These are phyloP conservation scores for Boletellus dicymbophilus DNA, from an alignment of 1,284 basidiomycete species.

Conservation along the genomic window DNA sequence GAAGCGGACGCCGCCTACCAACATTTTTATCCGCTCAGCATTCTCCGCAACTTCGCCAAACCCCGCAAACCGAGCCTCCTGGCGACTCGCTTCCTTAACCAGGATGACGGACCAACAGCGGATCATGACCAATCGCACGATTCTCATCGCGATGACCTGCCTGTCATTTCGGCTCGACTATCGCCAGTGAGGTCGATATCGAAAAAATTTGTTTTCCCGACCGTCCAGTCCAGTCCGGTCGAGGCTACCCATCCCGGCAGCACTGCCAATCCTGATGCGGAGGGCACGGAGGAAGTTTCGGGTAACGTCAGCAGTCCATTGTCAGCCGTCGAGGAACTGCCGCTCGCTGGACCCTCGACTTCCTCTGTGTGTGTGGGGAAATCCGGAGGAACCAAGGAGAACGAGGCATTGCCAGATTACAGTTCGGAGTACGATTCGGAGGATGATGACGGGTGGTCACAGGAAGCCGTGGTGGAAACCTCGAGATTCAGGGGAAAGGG, in stretches of 20 bases:
- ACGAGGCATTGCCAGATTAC: background rate
- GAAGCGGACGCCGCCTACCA: slow-evolving; percentile 37
- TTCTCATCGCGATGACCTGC: slow-evolving; percentile 23
- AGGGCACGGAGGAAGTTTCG: background rate
- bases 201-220: slow-evolving; percentile 36
- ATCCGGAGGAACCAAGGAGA: background rate
- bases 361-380: background rate
- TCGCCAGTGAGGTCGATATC: slow-evolving; percentile 32
- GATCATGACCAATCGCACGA: slow-evolving; percentile 5
- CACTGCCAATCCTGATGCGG: background rate
- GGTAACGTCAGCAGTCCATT: background rate
- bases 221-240: slow-evolving; percentile 4
- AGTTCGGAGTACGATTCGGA: slow-evolving; percentile 15
- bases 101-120: slow-evolving; percentile 3
- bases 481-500: slow-evolving; percentile 26
- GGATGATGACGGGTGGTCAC: slow-evolving; percentile 26
- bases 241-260: background rate
- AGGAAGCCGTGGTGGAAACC: slow-evolving; percentile 19
- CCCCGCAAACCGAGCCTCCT: slow-evolving; percentile 27
- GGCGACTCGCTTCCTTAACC: slow-evolving; percentile 6
- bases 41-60: slow-evolving; percentile 25
- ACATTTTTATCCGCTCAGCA: slow-evolving; percentile 34
- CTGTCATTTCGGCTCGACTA: slow-evolving; percentile 27
- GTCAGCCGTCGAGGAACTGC: slow-evolving; percentile 1
- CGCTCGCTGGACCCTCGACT: slow-evolving; percentile 6